phyloP scores from a whole-genome alignment of 2,329 filamentous ascomycete genomes.

The Neofusicoccum sp. region DNA sequence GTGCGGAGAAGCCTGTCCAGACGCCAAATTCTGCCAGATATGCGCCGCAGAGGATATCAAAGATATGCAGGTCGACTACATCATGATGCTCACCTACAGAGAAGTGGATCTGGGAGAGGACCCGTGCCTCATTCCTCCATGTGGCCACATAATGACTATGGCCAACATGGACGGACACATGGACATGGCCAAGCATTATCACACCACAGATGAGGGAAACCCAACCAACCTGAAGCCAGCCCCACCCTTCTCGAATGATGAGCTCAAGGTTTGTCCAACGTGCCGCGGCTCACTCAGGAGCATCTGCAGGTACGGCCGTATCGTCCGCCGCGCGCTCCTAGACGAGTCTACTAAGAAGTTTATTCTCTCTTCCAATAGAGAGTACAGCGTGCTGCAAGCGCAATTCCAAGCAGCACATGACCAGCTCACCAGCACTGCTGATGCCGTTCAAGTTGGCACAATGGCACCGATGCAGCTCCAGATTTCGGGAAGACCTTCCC shows the following conservation, averaged over 20 bases:
- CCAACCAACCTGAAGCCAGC: conserved; percentile 34
- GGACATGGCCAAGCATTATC: conserved; percentile 56
- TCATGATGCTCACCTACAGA: conserved; percentile 56
- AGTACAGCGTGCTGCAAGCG: conserved; percentile 33
- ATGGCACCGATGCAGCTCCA: neutral
- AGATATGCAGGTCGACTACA: conserved; percentile 57
- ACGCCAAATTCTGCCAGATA: conserved; percentile 56
- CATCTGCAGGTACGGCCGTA: conserved; percentile 63
- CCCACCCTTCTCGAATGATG: conserved; percentile 35
- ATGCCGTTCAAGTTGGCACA: neutral
- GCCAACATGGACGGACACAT: conserved; percentile 65
- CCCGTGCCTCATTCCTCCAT: conserved; percentile 64
- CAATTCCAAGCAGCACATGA: conserved; percentile 15
- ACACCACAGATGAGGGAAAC: conserved; percentile 39
- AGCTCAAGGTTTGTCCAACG: conserved; percentile 59
- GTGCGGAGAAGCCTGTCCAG: conserved; percentile 66
- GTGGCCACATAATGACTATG: conserved; percentile 65
- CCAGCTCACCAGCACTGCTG: conserved; percentile 22
- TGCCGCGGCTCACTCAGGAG: conserved; percentile 63
- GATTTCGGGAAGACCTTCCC: neutral
- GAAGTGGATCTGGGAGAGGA: conserved; percentile 62
- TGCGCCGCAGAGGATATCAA: conserved; percentile 50
- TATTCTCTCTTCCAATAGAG: conserved; percentile 54
- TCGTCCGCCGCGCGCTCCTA: conserved; percentile 61
- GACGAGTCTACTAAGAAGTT: conserved; percentile 68